phyloP scores from a whole-genome alignment of 208 protist genomes.

The Leishmania braziliensis region DNA sequence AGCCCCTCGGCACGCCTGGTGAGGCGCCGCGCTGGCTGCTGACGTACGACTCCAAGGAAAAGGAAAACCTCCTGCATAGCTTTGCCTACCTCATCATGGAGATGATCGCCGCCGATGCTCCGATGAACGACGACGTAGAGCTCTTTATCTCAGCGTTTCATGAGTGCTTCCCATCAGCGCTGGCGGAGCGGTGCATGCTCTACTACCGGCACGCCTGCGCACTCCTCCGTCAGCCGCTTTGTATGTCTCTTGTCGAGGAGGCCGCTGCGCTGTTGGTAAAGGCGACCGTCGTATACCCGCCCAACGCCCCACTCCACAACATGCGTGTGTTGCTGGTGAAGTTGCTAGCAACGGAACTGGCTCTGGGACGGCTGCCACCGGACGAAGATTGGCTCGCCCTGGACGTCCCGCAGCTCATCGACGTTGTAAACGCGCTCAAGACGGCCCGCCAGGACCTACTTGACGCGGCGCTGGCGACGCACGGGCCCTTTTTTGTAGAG shows the following conservation, averaged over 20 bases:
- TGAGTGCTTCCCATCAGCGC: constrained; percentile 35
- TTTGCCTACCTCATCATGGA: constrained; percentile 64
- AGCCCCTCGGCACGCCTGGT: neutral
- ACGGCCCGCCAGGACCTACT: constrained; percentile 59
- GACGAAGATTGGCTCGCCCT: constrained; percentile 21
- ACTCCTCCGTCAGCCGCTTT: constrained; percentile 56
- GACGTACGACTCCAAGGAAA: constrained; percentile 27
- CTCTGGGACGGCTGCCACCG: constrained; percentile 27
- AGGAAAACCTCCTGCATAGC: constrained; percentile 39
- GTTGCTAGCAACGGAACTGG: constrained; percentile 53
- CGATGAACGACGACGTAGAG: constrained; percentile 40
- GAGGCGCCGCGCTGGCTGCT: constrained; percentile 19
- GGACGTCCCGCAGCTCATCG: constrained; percentile 37
- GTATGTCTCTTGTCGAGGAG: constrained; percentile 38
- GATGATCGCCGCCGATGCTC: constrained; percentile 59
- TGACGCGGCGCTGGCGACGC: constrained; percentile 52
- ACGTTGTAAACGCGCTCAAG: constrained; percentile 72
- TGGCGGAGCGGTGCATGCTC: constrained; percentile 65
- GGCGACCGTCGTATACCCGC: constrained; percentile 57
- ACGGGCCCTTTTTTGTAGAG: constrained; percentile 66
- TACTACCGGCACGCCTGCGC: constrained; percentile 68
- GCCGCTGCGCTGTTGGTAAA: constrained; percentile 55
- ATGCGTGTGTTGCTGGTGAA: constrained; percentile 56
- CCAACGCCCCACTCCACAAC: constrained; percentile 32
- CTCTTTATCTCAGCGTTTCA: constrained; percentile 72